Base-by-base conservation (phyloP, 2,329 filamentous ascomycete species). In the Diaporthe ilicicola region DNA sequence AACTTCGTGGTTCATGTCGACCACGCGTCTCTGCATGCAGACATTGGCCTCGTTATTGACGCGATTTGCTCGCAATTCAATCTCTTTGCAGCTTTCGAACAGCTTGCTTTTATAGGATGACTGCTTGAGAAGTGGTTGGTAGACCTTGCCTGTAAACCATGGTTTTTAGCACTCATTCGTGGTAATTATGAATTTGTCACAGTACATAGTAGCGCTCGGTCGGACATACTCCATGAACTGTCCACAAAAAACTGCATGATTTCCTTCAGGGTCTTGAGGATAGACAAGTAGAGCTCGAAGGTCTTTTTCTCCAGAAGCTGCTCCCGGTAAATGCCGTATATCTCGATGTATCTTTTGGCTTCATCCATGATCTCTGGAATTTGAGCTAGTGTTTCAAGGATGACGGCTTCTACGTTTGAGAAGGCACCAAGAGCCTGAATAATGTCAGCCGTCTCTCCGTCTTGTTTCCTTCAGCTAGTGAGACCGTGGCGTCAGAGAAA, bases 391-490 rank as follows among this genome's bases (percentile, higher is more conserved):
- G 56, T 61, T 17, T 61, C 56, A 24, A 61, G 10, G 39, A 61
- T 46, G 39, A 61, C 19, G 2, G 39, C 15, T 32, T 61, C 56
- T 15, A 61, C 56, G 17, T 22, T 61, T 22, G 56, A 32, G 56
- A 61, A 61, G 17, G 56, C 56, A n/a, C 56, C 39, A 22, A 8
- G 13, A 46, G 56, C 56, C 56, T 61, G 10, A n/a, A 46, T n/a
- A 13, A 9, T 19, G 56, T 61, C 39, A 61, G 39, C 3, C 5
- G n/a, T 32, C 5, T 8, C 1, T 32, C 8, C 4, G 17, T 32
- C 17, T 44, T 13, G 4, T 32, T 13, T 3, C 3, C 7, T n/a
- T 8, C 1, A 13, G 24, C 24, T 4, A 61, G 22, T 13, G 4
- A 27, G 7, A n/a, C 3, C 2, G 2, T 3, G 15, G 37, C 15